These are phyloP conservation scores for Juglanconis oblonga DNA, from an alignment of 2,329 filamentous ascomycete genomes.

Conservation along the genomic window DNA sequence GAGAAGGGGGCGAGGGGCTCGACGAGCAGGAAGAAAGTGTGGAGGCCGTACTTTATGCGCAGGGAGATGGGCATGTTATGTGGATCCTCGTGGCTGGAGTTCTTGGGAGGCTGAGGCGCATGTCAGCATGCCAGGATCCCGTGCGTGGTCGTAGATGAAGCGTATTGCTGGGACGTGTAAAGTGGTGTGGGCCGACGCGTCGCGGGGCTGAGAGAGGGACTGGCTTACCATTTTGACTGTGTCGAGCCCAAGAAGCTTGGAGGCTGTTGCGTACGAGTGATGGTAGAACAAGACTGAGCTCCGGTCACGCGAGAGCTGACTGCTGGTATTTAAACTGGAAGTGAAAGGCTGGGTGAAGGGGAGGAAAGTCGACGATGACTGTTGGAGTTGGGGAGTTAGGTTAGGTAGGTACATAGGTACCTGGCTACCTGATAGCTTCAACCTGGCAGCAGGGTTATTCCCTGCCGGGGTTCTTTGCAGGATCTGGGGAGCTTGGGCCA, in stretches of 20 bases:
- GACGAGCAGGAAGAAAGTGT: conserved; percentile 68
- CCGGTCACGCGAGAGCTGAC: too few relatives aligned
- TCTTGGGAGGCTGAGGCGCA: conserved; percentile 7
- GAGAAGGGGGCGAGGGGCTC: conserved; percentile 55
- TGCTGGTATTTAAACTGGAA: too few relatives aligned
- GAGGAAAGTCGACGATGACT: too few relatives aligned
- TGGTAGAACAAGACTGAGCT: too few relatives aligned
- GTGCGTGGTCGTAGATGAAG: too few relatives aligned
- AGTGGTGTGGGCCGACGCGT: not conserved
- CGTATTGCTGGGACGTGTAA: not conserved
- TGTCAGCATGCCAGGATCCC: not conserved
- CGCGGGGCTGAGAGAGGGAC: not conserved
- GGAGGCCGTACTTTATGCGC: conserved; percentile 69
- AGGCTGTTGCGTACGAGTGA: too few relatives aligned
- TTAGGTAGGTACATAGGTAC: not conserved
- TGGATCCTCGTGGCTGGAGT: conserved; percentile 21
- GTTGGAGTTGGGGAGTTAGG: not conserved
- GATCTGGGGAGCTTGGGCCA: conserved; percentile 22
- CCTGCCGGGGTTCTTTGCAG: not conserved
- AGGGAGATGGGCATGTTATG: conserved; percentile 58
- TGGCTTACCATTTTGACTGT: conserved; percentile 20
- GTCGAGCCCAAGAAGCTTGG: not conserved
- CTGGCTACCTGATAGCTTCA: not conserved
- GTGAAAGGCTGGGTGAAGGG: too few relatives aligned
- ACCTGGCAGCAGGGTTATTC: not conserved